Evolutionary conservation across 345 rosid genomes (phyloP).

Genomic region (Eucalyptus paniculata): DNA sequence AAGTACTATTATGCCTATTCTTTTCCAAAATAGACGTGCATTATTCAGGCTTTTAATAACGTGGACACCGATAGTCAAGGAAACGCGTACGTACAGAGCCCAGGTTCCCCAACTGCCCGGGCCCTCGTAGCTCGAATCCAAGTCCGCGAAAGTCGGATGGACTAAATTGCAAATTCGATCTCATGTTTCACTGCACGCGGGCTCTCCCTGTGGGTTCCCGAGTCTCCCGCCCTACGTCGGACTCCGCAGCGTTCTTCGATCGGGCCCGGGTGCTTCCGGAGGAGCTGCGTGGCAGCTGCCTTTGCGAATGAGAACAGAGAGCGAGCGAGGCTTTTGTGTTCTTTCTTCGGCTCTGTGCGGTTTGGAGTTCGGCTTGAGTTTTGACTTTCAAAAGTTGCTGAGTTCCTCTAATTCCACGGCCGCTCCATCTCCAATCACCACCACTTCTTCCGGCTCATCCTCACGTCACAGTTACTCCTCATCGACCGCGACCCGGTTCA

Average conservation of each 20-base stretch:
- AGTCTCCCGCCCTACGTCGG: conserved; percentile 35
- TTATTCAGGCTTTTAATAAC: too few relatives aligned
- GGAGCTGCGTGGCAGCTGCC: neutral
- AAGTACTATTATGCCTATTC: too few relatives aligned
- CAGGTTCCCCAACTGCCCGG: too few relatives aligned
- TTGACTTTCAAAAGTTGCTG: too few relatives aligned
- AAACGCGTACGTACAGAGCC: too few relatives aligned
- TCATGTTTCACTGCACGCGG: conserved; percentile 6
- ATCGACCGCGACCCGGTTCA: neutral
- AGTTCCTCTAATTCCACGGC: neutral
- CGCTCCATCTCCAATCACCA: neutral
- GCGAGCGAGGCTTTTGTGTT: too few relatives aligned
- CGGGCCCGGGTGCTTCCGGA: conserved; percentile 17
- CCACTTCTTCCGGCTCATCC: neutral
- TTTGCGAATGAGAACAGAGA: too few relatives aligned
- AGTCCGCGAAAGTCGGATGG: neutral
- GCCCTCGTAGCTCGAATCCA: neutral
- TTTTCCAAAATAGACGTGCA: too few relatives aligned
- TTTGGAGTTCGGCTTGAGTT: too few relatives aligned
- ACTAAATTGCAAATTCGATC: neutral
- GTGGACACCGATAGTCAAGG: too few relatives aligned
- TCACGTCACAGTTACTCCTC: neutral
- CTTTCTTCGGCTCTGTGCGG: too few relatives aligned
- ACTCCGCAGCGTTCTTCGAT: conserved; percentile 15
- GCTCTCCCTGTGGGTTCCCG: conserved; percentile 38